Conservation (phyloP, 2,329 filamentous ascomycete species). For the Blumeriella jaapii region DNA sequence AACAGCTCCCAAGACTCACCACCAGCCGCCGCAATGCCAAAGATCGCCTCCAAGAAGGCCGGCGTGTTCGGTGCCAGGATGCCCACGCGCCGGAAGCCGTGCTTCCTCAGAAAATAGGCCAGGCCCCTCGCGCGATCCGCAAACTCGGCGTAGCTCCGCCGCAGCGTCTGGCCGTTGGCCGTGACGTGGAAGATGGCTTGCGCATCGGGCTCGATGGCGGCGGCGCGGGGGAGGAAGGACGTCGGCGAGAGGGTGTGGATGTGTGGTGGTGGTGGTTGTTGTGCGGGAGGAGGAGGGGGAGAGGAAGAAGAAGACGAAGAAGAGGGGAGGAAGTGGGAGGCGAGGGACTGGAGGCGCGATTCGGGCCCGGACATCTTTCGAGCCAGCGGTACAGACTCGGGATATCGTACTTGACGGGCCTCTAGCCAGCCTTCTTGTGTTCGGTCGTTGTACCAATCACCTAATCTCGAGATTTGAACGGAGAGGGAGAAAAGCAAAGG, state of each 20-base stretch:
- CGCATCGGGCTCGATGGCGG: conserved; percentile 76
- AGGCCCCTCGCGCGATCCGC: conserved; percentile 79
- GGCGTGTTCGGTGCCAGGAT: conserved; percentile 88
- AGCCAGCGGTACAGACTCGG: neutral
- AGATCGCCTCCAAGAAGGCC: conserved; percentile 84
- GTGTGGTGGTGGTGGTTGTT: conserved; percentile 25
- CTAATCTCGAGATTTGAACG: too few species aligned
- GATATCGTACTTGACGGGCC: too few species aligned
- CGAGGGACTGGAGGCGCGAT: conserved; percentile 46
- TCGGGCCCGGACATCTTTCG: conserved; percentile 51
- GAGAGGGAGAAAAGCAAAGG: too few species aligned
- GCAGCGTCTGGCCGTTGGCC: conserved; percentile 59
- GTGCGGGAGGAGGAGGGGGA: too few species aligned
- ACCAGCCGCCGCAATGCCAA: conserved; percentile 73
- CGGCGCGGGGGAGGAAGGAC: conserved; percentile 75
- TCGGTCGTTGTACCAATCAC: too few species aligned
- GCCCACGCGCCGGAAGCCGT: conserved; percentile 65
- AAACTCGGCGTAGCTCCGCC: conserved; percentile 68
- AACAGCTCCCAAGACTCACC: neutral
- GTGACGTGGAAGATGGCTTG: conserved; percentile 80
- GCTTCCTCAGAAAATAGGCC: conserved; percentile 74
- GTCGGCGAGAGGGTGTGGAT: conserved; percentile 78
- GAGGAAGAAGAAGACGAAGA: conserved; percentile 28
- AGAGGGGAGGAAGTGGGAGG: conserved; percentile 41
- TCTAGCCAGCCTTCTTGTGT: too few species aligned